Evolutionary conservation across 495 filamentous ascomycete genomes (phyloP), one percentile per base, ranked within the genome.

Genomic region (Daldinia bambusicola): DNA sequence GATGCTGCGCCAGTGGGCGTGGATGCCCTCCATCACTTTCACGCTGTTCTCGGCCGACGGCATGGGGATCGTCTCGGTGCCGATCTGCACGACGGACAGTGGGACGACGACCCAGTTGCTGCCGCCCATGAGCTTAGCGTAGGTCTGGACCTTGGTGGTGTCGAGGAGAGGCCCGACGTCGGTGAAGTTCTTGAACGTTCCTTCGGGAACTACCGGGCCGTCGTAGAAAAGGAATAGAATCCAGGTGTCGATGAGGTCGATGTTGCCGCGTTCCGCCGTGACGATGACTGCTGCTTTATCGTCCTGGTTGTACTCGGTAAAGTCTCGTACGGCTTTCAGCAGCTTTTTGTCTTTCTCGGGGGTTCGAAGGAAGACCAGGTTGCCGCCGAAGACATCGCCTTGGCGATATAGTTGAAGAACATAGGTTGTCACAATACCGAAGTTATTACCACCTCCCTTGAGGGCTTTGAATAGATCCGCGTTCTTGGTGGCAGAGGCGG

Each of bases 221-320:
- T 89, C 85, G 72, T 89, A 89, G 80, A 89, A 90, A 18, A 88
- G 72, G 72, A 89, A 90, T 71, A 89, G 78, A 62, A 88, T 86
- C 85, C 86, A 89, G 14, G 83, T 79, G 14, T 88, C 82, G 58
- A 88, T 58, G 4, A 85, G 64, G 6, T 80, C 74, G 48, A 77
- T 67, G 65, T 75, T 76, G 1, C 84, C 80, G 34, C 84, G 79
- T 64, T 88, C 83, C 2, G 83, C 79, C 0, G 87, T 89, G 53
- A 85, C 70, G 43, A 89, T 87, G 20, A 89, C 81, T 0, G 81
- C 80, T 0, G 86, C 83, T 62, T 85, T 83, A 75, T 86, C 82
- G 61, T 84, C 81, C 6, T 79, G 78, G 57, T 86, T 87, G 57
- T 84, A 76, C 34, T 83, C 80, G 13, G 81, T 84, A 32, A 86